Percentiles rank a stretch among this genome's conserved stretches.
Evolutionary conservation across 179 eudicot genomes (phyloP).

Genomic region (Dionaea muscipula): DNA sequence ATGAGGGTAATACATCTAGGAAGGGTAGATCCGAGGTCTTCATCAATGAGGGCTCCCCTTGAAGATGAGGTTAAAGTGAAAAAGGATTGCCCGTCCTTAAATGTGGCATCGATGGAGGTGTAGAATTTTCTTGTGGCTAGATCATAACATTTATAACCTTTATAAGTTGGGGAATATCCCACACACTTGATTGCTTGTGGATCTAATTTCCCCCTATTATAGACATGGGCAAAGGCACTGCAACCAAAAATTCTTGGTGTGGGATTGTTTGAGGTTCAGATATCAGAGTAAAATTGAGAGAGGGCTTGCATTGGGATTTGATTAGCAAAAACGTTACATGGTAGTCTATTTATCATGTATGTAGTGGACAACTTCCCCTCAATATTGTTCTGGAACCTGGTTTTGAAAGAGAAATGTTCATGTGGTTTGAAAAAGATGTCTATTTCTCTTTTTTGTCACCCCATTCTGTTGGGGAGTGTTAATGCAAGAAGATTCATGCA

Average conservation of each 20-base stretch:
- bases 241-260: background rate
- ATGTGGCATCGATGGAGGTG: no score
- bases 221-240: background rate
- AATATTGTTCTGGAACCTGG: background rate
- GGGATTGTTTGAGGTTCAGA: background rate
- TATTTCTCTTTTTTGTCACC: slow-evolving; percentile 1
- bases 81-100: background rate
- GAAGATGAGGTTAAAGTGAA: no score
- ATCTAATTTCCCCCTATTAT: background rate
- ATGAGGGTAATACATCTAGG: no score
- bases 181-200: background rate
- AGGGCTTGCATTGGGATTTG: slow-evolving; percentile 1
- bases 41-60: background rate
- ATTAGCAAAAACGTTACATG: background rate
- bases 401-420: slow-evolving; percentile 1
- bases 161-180: slow-evolving; percentile 1
- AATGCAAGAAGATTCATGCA: slow-evolving; percentile 4
- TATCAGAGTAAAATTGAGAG: background rate
- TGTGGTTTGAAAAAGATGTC: background rate
- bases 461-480: slow-evolving; percentile 6
- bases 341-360: background rate
- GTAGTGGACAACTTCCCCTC: background rate
- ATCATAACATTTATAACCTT: slow-evolving; percentile 5
- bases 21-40: no score
- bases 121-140: no score